Base-by-base conservation (phyloP, 306 rosid species). In the Pyrus betulifolia region DNA sequence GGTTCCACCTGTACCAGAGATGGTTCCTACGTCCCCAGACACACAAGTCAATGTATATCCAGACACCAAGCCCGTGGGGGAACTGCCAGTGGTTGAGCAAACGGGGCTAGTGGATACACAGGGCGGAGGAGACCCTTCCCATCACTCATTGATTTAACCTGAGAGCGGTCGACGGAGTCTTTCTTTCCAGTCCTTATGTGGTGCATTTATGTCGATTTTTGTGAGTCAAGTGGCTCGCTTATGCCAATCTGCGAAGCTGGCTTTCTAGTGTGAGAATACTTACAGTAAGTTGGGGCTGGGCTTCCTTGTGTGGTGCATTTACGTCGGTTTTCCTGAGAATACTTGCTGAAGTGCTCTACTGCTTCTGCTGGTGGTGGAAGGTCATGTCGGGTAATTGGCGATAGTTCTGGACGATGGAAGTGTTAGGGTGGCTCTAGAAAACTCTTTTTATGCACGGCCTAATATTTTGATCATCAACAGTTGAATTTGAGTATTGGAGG, bases 1-100 rank as follows among this genome's bases (percentile, higher is more conserved):
- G 76, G 78, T 82, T 74, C 78, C 76, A 61, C 78, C 87, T 17
- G 88, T 80, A 67, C 64, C 88, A 63, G 83, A 70, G 57, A 75
- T 75, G 83, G 51, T 70, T 70, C 28, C 89, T 4, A 30, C 27
- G 66, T 62, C 89, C 61, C 83, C 88, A 1, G 79, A 78, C 61
- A 31, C 78, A n/a, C 82, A 76, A 71, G 89, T 52, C 49, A 74
- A 83, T 45, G 78, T 85, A 19, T 12, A 62, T 62, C 74, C 27
- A 67, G 87, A 72, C 45, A 27, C 73, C 19, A 81, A 82, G 31
- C 81, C 35, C 11, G 75, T 30, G 49, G 87, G 78, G 69, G 91
- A 70, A 62, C 73, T 31, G 44, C 86, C 91, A 3, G 62, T 69
- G 75, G 70, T 59, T 58, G 81, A 72, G 69, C 74, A 75, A 58